A percentile compares a stretch with the other conserved stretches of the same genome.
These are phyloP conservation scores for Trichophyton simii DNA, from an alignment of 2,329 filamentous ascomycete genomes.

Conservation along the genomic window DNA sequence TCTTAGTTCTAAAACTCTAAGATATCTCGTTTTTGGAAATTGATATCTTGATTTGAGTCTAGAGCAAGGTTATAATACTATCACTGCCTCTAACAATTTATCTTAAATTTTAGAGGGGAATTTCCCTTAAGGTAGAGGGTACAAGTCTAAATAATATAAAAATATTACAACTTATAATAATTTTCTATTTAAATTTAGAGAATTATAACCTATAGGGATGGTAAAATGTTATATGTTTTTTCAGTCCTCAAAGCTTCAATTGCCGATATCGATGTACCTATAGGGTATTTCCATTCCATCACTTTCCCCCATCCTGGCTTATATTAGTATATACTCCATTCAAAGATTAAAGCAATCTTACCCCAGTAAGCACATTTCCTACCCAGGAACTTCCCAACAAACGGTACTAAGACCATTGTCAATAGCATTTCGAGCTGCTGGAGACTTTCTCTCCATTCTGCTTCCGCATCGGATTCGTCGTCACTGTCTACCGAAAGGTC, in stretches of 20 bases:
- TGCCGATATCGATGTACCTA: constrained; percentile 40
- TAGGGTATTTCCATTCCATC: constrained; percentile 87
- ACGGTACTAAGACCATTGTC: constrained; percentile 89
- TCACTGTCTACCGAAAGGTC: constrained; percentile 45
- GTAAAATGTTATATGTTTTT: not conserved
- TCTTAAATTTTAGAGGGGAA: too few species aligned
- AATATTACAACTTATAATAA: too few species aligned
- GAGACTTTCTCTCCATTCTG: constrained; percentile 86
- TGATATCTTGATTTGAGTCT: too few species aligned
- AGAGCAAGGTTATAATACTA: too few species aligned
- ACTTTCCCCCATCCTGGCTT: constrained; percentile 71
- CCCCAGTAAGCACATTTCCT: constrained; percentile 94
- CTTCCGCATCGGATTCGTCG: constrained; percentile 70
- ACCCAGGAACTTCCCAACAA: constrained; percentile 87
- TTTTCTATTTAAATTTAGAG: not conserved
- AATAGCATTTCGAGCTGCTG: constrained; percentile 87
- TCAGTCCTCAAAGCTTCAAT: not conserved
- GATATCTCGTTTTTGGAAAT: too few species aligned
- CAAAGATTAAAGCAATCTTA: constrained; percentile 30
- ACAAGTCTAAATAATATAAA: too few species aligned
- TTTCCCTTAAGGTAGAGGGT: too few species aligned
- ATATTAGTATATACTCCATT: not conserved
- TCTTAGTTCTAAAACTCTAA: too few species aligned
- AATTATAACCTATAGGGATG: not conserved
- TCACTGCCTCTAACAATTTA: too few species aligned